A percentile compares a stretch with the other conserved stretches of the same genome.
Evolutionary conservation across 2,329 filamentous ascomycete genomes (phyloP).

Genomic region (Phialemoniopsis sp.): DNA sequence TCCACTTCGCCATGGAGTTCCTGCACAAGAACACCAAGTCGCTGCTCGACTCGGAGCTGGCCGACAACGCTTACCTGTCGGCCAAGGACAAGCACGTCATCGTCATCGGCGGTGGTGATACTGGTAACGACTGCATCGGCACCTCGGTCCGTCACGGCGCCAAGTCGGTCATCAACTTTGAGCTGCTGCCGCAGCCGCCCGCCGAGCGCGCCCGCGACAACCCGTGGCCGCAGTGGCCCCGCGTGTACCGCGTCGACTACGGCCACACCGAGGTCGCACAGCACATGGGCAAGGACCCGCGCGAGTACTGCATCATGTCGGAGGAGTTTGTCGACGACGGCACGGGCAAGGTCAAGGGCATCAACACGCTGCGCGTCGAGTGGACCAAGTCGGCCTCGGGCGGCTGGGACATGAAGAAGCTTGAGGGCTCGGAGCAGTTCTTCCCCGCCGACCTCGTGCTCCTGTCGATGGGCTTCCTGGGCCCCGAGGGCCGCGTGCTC

Average conservation of each 20-base stretch:
- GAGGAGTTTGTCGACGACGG: constrained; percentile 94
- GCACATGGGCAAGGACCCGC: constrained; percentile 92
- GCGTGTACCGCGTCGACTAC: constrained; percentile 97
- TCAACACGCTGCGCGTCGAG: constrained; percentile 92
- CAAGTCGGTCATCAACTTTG: constrained; percentile 95
- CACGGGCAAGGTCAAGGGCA: constrained; percentile 83
- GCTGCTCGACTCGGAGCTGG: constrained; percentile 83
- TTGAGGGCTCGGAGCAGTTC: constrained; percentile 89
- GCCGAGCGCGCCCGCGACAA: constrained; percentile 89
- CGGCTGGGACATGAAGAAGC: constrained; percentile 98
- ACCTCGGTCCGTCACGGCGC: constrained; percentile 93
- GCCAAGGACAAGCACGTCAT: constrained; percentile 95
- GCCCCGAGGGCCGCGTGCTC: constrained; percentile 83
- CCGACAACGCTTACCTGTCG: constrained; percentile 82
- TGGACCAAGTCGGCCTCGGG: constrained; percentile 88
- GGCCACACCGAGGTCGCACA: constrained; percentile 94
- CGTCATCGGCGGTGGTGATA: constrained; percentile 96
- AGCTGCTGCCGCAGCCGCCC: constrained; percentile 88
- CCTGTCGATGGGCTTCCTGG: constrained; percentile 95
- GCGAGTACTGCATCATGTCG: constrained; percentile 97
- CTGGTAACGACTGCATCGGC: constrained; percentile 96
- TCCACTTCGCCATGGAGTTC: constrained; percentile 98
- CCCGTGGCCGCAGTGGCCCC: constrained; percentile 97
- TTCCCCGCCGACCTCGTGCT: constrained; percentile 95
- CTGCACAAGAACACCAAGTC: constrained; percentile 97